Percentiles rank a stretch among this genome's conserved stretches.
Evolutionary conservation across 2,329 filamentous ascomycete species (phyloP).

Genomic region (Trichoderma endophyticum): DNA sequence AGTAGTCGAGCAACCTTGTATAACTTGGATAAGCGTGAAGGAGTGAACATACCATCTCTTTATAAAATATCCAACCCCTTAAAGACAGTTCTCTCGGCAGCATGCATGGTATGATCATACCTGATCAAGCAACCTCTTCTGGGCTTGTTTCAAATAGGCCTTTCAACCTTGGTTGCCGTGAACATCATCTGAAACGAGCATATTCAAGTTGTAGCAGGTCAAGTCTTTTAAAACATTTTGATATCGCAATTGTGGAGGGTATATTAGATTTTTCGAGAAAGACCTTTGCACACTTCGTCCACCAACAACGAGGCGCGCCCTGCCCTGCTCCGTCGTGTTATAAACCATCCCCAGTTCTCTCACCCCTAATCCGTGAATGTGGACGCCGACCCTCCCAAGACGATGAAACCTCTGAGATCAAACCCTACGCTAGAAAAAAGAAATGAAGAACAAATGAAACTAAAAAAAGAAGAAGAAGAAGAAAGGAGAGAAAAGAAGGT

Average conservation of each 20-base stretch:
- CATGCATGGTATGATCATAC: neutral
- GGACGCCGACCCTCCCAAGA: constrained; percentile 23
- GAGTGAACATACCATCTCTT: constrained; percentile 1
- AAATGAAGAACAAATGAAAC: constrained; percentile 18
- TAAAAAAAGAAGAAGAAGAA: neutral
- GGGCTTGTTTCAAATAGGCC: neutral
- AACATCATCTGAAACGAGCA: neutral
- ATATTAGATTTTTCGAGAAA: constrained; percentile 30
- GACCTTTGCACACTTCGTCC: constrained; percentile 25
- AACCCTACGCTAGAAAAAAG: constrained; percentile 5
- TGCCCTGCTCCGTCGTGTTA: constrained; percentile 22
- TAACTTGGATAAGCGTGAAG: neutral
- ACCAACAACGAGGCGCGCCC: constrained; percentile 20
- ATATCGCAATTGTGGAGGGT: constrained; percentile 30
- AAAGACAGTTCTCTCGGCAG: neutral
- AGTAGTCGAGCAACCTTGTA: neutral
- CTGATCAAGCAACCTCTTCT: neutral
- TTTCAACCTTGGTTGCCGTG: neutral
- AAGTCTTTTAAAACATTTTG: neutral
- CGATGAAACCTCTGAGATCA: constrained; percentile 24
- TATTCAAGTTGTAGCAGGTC: neutral
- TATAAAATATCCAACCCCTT: neutral
- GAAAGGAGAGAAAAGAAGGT: constrained; percentile 21
- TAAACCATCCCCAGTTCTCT: constrained; percentile 25
- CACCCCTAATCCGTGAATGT: constrained; percentile 24